These are phyloP conservation scores for Calonectria crousiana DNA, from an alignment of 2,329 filamentous ascomycete genomes.

Conservation along the genomic window DNA sequence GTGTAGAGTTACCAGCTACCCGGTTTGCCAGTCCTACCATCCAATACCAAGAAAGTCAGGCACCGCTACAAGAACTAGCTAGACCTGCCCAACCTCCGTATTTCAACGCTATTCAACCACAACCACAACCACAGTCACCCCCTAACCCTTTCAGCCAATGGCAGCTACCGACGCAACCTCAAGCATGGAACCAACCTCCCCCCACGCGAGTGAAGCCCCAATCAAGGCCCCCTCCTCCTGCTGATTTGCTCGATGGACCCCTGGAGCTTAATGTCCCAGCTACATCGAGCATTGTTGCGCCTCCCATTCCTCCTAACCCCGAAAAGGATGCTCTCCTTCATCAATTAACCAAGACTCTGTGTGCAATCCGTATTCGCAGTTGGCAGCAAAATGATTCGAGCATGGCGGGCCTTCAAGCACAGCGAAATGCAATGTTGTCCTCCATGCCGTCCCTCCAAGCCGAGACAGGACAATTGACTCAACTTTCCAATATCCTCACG, in stretches of 20 bases:
- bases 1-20: conserved; percentile 26
- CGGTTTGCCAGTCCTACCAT: conserved; percentile 28
- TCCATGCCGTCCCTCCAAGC: conserved; percentile 78
- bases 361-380: conserved; percentile 75
- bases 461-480: conserved; percentile 78
- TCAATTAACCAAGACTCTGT: conserved; percentile 79
- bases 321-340: conserved; percentile 90
- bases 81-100: conserved; percentile 32
- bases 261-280: conserved; percentile 64
- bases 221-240: conserved; percentile 53
- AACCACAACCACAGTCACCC: conserved; percentile 29
- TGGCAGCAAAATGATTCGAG: conserved; percentile 80
- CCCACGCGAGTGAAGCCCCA: conserved; percentile 36
- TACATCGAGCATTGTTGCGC: conserved; percentile 70
- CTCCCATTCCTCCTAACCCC: conserved; percentile 93
- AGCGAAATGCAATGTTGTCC: conserved; percentile 80
- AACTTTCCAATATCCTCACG: conserved; percentile 77
- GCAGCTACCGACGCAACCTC: conserved; percentile 40
- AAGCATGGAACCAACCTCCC: conserved; percentile 42
- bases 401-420: conserved; percentile 80
- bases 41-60: conserved; percentile 36
- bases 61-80: conserved; percentile 27
- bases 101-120: conserved; percentile 28
- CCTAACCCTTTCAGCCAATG: conserved; percentile 40
- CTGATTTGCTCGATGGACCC: conserved; percentile 69